A percentile compares a stretch with the other conserved stretches of the same genome.
These are phyloP conservation scores for Simmondsia chinensis DNA, from an alignment of 148 eudicot genomes.

Conservation along the genomic window DNA sequence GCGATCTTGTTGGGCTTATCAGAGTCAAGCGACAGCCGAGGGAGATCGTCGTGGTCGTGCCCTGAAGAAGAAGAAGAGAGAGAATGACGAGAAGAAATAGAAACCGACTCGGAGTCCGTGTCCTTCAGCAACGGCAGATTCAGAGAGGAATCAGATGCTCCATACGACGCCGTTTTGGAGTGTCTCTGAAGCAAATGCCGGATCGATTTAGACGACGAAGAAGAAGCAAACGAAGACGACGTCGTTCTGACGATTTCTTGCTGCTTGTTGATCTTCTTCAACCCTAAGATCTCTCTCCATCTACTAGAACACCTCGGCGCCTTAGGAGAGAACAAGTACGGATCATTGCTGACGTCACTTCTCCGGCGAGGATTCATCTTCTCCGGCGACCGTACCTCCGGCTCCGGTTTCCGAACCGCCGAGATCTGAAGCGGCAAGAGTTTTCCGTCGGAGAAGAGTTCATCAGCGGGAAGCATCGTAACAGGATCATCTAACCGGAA, in stretches of 20 bases:
- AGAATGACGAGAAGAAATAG: slow-evolving; percentile 37
- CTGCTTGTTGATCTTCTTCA: slow-evolving; percentile 40
- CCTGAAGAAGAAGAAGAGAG: slow-evolving; percentile 62
- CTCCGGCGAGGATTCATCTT: slow-evolving; percentile 14
- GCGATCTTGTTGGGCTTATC: slow-evolving; percentile 21
- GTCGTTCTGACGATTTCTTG: slow-evolving; percentile 8
- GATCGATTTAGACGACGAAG: slow-evolving; percentile 21
- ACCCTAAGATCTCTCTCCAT: slow-evolving; percentile 75
- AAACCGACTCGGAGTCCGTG: slow-evolving; percentile 27
- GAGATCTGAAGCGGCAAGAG: slow-evolving; percentile 49
- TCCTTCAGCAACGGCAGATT: slow-evolving; percentile 47
- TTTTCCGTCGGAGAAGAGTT: slow-evolving; percentile 81
- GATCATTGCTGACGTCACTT: slow-evolving; percentile 18
- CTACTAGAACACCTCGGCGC: slow-evolving; percentile 83
- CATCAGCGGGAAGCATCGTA: slow-evolving; percentile 75
- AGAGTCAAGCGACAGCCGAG: slow-evolving; percentile 57
- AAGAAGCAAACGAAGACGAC: slow-evolving; percentile 4
- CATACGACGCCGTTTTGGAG: slow-evolving; percentile 31
- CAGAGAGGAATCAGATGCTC: slow-evolving; percentile 26
- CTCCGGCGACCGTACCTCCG: slow-evolving; percentile 19
- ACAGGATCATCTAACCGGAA: slow-evolving; percentile 55
- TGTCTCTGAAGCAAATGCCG: slow-evolving; percentile 41
- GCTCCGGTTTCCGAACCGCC: slow-evolving; percentile 3
- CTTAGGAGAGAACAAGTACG: slow-evolving; percentile 62
- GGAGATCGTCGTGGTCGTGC: slow-evolving; percentile 55